Conservation (phyloP, 2,329 filamentous ascomycete genomes). For the Tolypocladium album region DNA sequence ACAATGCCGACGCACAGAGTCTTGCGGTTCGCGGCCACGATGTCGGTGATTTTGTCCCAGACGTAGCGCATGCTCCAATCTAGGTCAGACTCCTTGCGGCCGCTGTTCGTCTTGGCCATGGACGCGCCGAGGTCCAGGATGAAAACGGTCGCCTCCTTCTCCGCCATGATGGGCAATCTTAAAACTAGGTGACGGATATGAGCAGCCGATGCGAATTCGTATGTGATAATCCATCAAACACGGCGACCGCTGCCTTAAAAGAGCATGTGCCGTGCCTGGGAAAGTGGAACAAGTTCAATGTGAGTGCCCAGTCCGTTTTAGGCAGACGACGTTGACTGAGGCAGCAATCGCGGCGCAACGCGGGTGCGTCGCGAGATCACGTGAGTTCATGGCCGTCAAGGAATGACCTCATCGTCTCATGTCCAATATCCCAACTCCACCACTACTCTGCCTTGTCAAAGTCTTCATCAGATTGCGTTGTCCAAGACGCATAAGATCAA, state of each 20-base stretch:
- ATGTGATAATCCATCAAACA: neutral
- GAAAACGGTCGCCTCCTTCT: constrained; percentile 88
- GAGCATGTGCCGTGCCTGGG: neutral
- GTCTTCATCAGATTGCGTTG: neutral
- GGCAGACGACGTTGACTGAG: constrained; percentile 7
- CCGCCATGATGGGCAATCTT: constrained; percentile 51
- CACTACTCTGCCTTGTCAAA: neutral
- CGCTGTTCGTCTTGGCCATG: constrained; percentile 66
- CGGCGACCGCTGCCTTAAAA: neutral
- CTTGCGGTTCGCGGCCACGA: constrained; percentile 55
- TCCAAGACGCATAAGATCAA: neutral
- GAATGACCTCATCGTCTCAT: constrained; percentile 3
- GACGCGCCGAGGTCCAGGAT: constrained; percentile 79
- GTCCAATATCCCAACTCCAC: neutral
- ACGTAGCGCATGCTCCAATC: constrained; percentile 87
- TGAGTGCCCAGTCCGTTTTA: constrained; percentile 1
- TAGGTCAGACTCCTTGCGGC: constrained; percentile 67
- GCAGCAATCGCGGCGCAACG: constrained; percentile 8
- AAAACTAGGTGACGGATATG: neutral
- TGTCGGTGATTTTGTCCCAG: constrained; percentile 78
- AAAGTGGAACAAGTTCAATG: neutral
- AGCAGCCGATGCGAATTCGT: neutral
- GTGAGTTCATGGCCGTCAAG: constrained; percentile 9
- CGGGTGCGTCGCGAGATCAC: constrained; percentile 19
- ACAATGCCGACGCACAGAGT: constrained; percentile 68